Percentiles rank a stretch among this genome's conserved stretches.
Evolutionary conservation across 2,329 filamentous ascomycete species (phyloP).

Genomic region (Gyromitra esculenta): DNA sequence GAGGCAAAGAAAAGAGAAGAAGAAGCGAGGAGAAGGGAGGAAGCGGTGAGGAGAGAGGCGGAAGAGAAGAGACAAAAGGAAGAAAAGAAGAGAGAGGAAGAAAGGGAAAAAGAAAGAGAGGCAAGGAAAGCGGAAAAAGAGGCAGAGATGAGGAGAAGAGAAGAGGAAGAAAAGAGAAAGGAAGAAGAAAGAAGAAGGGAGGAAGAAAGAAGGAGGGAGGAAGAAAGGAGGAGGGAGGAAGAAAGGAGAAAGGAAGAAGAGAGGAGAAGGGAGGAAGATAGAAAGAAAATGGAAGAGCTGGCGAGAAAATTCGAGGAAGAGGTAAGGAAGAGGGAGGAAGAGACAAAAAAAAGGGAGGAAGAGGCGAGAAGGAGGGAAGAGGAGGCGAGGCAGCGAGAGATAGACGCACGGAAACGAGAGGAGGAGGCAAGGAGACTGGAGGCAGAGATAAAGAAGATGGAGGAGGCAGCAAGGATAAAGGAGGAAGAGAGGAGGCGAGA

Average conservation of each 20-base stretch:
- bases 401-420: neutral
- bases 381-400: neutral
- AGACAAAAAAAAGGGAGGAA: neutral
- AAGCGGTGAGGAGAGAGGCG: constrained; percentile 52
- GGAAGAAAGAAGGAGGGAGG: neutral
- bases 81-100: constrained; percentile 18
- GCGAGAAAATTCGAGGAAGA: neutral
- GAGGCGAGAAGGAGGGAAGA: neutral
- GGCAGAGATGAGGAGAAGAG: neutral
- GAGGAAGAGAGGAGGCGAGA: neutral
- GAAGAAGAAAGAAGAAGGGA: neutral
- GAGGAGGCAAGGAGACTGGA: neutral
- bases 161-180: neutral
- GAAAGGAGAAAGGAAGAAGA: neutral
- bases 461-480: neutral
- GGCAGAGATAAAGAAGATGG: neutral
- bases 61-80: constrained; percentile 43
- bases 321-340: neutral
- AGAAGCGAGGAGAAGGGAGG: constrained; percentile 36
- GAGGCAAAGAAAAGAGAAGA: constrained; percentile 35
- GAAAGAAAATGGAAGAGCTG: neutral
- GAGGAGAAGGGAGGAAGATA: neutral
- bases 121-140: neutral
- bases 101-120: neutral
- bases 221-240: neutral